Base-by-base conservation (phyloP, 2,329 filamentous ascomycete genomes). In the Myriosclerotinia curreyana region DNA sequence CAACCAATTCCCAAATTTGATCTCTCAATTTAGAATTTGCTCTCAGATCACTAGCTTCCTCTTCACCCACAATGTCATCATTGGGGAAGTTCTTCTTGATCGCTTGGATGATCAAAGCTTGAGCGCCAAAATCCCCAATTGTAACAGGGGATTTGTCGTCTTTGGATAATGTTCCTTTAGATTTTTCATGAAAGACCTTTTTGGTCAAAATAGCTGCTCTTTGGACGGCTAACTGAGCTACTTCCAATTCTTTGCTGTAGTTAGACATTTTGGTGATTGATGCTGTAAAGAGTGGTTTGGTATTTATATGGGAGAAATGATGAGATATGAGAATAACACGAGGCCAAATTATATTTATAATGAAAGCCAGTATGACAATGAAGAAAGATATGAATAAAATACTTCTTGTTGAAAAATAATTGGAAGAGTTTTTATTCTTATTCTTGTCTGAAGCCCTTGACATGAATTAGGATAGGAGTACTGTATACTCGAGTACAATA, bases 131-230 rank as follows among this genome's bases (percentile, higher is more conserved):
- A 80, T 99, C 95, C 76, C 94, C 95, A 72, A 98, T 95, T 22
- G 95, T 99, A 72, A 99, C 95, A 69, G 95, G 95, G 12, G 93
- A 96, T 75, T 91, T 92, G 82, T 99, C 95, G 77, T 91, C 89
- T 81, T 99, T 99, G 76, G 89, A 90, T 60, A 96, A 83, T 53
- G 95, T 97, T 71, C 94, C 94, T 80, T 98, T 98, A 72, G 92
- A 89, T 78, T 94, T 95, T 72, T 94, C 90, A 79, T 92, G 82
- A 80, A 90, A 91, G 74, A 92, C 90, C 67, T 84, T 84, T 77
- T 91, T 89, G 60, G 90, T 92, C 65, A 92, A 83, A 69, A 92
- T 81, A 28, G 86, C 81, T 34, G 90, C 93, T 69, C 93, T 86
- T 79, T 96, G 92, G 64, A 96, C 93, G 67, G 93, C 92, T 51